Percentiles rank a stretch among this genome's conserved stretches.
Conservation (phyloP, 2,329 filamentous ascomycete species). For the Monosporascus sp. region DNA sequence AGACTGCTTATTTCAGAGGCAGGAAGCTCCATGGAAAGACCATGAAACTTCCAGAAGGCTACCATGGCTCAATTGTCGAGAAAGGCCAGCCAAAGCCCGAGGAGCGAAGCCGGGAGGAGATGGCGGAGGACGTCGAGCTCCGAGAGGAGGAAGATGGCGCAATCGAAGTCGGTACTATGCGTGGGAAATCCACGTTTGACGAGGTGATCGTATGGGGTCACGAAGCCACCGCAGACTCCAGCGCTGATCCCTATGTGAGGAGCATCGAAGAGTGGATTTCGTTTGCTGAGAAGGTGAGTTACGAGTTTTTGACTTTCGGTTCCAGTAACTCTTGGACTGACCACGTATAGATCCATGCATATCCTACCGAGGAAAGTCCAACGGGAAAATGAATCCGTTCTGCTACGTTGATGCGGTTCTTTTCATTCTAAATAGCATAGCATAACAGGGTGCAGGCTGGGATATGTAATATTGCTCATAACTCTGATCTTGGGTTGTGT, state of each 20-base stretch:
- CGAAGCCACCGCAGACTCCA: constrained; percentile 57
- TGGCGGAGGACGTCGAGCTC: constrained; percentile 33
- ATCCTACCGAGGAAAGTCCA: constrained; percentile 9
- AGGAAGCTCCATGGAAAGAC: constrained; percentile 67
- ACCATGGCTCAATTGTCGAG: constrained; percentile 58
- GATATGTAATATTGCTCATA: neutral
- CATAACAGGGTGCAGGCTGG: neutral
- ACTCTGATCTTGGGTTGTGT: neutral
- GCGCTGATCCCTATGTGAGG: constrained; percentile 64
- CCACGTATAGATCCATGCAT: constrained; percentile 29
- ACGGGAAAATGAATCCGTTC: constrained; percentile 2
- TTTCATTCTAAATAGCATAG: neutral
- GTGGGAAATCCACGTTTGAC: constrained; percentile 64
- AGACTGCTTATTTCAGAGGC: constrained; percentile 68
- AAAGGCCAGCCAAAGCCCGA: constrained; percentile 33
- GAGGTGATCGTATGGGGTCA: constrained; percentile 81
- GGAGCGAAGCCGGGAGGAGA: constrained; percentile 15
- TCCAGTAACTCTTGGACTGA: constrained; percentile 8
- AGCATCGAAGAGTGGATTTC: constrained; percentile 76
- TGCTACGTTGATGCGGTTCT: neutral
- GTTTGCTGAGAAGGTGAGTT: constrained; percentile 61
- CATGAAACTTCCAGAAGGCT: constrained; percentile 64
- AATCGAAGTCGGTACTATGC: constrained; percentile 50
- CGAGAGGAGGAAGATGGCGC: constrained; percentile 39
- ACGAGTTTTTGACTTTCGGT: neutral